A percentile compares a stretch with the other conserved stretches of the same genome.
These are phyloP conservation scores for Peniophora sp. DNA, from an alignment of 1,284 basidiomycete genomes.

Conservation along the genomic window DNA sequence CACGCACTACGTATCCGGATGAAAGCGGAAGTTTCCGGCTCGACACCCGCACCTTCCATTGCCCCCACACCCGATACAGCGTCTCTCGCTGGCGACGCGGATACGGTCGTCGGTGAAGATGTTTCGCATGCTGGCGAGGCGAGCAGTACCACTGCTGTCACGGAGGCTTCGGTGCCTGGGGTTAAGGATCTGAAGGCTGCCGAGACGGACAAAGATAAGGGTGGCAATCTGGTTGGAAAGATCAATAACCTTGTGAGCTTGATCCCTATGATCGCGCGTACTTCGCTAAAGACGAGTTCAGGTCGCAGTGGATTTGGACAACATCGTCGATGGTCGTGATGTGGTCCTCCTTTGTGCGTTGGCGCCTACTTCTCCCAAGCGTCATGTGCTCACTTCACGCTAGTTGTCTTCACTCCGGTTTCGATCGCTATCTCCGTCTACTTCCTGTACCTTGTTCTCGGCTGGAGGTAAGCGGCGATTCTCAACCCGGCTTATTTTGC, in stretches of 20 bases:
- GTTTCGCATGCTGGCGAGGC: slow-evolving; percentile 9
- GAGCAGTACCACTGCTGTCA: slow-evolving; percentile 9
- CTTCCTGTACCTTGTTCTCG: slow-evolving; percentile 39
- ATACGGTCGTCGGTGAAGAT: slow-evolving; percentile 10
- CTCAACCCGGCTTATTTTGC: neutral
- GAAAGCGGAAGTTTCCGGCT: slow-evolving; percentile 36
- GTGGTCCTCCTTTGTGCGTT: slow-evolving; percentile 3
- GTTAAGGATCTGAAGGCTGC: slow-evolving; percentile 7
- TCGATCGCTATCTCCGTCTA: slow-evolving; percentile 27
- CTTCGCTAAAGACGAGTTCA: no score
- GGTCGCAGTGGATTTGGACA: slow-evolving; percentile 8
- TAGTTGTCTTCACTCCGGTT: slow-evolving; percentile 26
- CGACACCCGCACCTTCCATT: slow-evolving; percentile 1
- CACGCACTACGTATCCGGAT: slow-evolving; percentile 65
- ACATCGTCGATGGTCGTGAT: slow-evolving; percentile 8
- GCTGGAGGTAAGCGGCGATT: slow-evolving; percentile 29
- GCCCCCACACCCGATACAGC: slow-evolving; percentile 18
- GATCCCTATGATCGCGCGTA: no score
- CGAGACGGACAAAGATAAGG: slow-evolving; percentile 9
- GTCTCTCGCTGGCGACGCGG: slow-evolving; percentile 9
- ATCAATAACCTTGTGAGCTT: slow-evolving; percentile 26
- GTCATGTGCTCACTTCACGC: slow-evolving; percentile 3
- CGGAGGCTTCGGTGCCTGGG: slow-evolving; percentile 7
- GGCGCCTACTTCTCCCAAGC: neutral
- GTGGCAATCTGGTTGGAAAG: slow-evolving; percentile 24